phyloP scores from a whole-genome alignment of 2,329 filamentous ascomycete genomes.

The Exserohilum rostratum region DNA sequence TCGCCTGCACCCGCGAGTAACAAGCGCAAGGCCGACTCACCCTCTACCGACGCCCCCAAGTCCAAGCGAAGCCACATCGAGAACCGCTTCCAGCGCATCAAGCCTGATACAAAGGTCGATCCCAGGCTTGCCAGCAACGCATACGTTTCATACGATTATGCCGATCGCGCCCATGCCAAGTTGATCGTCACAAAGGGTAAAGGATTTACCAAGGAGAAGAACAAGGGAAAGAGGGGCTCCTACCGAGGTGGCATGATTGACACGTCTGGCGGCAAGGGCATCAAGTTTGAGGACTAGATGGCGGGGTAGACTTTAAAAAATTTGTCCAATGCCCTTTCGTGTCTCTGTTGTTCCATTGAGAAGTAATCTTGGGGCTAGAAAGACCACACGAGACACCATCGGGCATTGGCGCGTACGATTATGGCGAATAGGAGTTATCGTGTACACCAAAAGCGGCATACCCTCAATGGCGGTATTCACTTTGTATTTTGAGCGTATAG shows the following conservation, averaged over 20 bases:
- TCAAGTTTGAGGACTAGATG: slow-evolving; percentile 87
- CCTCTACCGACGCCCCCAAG: slow-evolving; percentile 43
- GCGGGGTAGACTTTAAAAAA: background rate
- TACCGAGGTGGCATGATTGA: slow-evolving; percentile 92
- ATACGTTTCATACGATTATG: slow-evolving; percentile 85
- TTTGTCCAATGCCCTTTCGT: background rate
- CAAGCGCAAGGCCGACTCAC: slow-evolving; percentile 51
- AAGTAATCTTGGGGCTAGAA: background rate
- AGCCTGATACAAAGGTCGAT: slow-evolving; percentile 71
- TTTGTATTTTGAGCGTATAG: background rate
- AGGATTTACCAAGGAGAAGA: slow-evolving; percentile 99
- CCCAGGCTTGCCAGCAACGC: slow-evolving; percentile 76
- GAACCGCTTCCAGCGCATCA: slow-evolving; percentile 77
- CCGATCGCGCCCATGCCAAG: slow-evolving; percentile 84
- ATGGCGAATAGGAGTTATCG: slow-evolving; percentile 16
- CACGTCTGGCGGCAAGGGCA: slow-evolving; percentile 77
- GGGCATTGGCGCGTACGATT: slow-evolving; percentile 5
- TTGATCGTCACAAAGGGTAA: slow-evolving; percentile 91
- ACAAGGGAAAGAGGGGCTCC: slow-evolving; percentile 80
- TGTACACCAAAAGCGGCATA: slow-evolving; percentile 30
- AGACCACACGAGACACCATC: background rate
- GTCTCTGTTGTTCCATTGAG: background rate
- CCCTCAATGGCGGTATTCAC: slow-evolving; percentile 13
- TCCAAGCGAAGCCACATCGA: slow-evolving; percentile 40
- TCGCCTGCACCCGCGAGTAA: slow-evolving; percentile 40